Evolutionary conservation across 1,139 yeast species (phyloP), one percentile per base, ranked within the genome.

Genomic region (Yamadazyma conglobata): DNA sequence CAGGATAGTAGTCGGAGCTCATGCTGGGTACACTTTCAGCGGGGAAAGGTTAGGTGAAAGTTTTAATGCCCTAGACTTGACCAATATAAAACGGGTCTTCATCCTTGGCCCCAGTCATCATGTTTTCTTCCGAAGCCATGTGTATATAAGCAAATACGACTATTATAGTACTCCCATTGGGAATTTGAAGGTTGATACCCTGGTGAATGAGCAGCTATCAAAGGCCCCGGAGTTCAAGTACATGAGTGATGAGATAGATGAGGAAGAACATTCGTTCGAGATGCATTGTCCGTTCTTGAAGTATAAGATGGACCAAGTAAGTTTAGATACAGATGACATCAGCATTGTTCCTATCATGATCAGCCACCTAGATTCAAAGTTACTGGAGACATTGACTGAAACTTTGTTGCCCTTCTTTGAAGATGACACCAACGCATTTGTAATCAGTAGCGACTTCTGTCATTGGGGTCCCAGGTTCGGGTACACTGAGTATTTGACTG

Each of bases 61-160:
- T 0, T 91, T 84, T 49, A 71, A 70, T 5, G 75, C 77, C 0
- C 73, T 94, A 73, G 95, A 86, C 48, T 54, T 75, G 2, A 42
- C 68, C 3, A 60, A 61, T 10, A 71, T 71, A 37, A 71, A 77
- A 44, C 63, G 93, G 14, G 73, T 91, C 2, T 85, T 91, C 44
- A 65, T 91, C 2, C 56, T 91, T 47, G 97, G 98, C 0, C 98
- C 99, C 0, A 83, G 96, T 0, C 99, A 91, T 51, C 95, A 86
- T 52, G 79, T 83, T n/a, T 87, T 81, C 50, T 87, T 84, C 59
- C 65, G 66, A 33, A 70, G 73, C 23, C 68, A 69, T 15, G 88
- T 79, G 1, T 62, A 71, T 43, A 52, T 87, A 4, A 68, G 86
- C 2, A 56, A 54, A 2, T 87, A 67, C 47, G 64, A 64, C 8